These are phyloP conservation scores for Royoungia palumana DNA, from an alignment of 768 basidiomycete species.

Conservation along the genomic window DNA sequence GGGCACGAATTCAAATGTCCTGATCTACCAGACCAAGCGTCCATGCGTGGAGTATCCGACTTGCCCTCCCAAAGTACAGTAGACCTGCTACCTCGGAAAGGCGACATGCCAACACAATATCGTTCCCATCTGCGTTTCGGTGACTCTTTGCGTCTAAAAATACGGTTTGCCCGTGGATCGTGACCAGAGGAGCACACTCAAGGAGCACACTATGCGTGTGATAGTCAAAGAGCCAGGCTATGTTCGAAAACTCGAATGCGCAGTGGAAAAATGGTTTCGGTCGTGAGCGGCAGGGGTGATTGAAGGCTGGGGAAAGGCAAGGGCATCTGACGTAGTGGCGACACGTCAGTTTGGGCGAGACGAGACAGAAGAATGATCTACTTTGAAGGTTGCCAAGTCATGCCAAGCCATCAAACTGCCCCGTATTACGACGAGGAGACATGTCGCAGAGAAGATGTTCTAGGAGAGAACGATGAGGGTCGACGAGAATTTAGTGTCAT, in stretches of 20 bases:
- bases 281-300: slow-evolving; percentile 14
- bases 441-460: slow-evolving; percentile 4
- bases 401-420: slow-evolving; percentile 11
- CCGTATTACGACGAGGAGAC: slow-evolving; percentile 9
- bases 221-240: slow-evolving; percentile 29
- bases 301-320: slow-evolving; percentile 3
- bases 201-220: slow-evolving; percentile 25
- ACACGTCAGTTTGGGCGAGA: no score
- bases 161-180: neutral
- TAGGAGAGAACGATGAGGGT: neutral
- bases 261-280: slow-evolving; percentile 3
- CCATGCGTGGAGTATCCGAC: neutral
- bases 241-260: slow-evolving; percentile 15
- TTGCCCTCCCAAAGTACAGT: neutral
- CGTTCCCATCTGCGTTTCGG: neutral
- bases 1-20: no score
- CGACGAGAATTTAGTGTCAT: no score
- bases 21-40: no score
- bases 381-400: neutral
- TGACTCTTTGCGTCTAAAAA: neutral
- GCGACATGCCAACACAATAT: no score
- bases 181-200: slow-evolving; percentile 15
- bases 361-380: no score
- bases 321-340: neutral
- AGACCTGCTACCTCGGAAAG: neutral